A percentile compares a stretch with the other conserved stretches of the same genome.
Evolutionary conservation across 306 rosid species (phyloP).

Genomic region (Corylus heterophylla): DNA sequence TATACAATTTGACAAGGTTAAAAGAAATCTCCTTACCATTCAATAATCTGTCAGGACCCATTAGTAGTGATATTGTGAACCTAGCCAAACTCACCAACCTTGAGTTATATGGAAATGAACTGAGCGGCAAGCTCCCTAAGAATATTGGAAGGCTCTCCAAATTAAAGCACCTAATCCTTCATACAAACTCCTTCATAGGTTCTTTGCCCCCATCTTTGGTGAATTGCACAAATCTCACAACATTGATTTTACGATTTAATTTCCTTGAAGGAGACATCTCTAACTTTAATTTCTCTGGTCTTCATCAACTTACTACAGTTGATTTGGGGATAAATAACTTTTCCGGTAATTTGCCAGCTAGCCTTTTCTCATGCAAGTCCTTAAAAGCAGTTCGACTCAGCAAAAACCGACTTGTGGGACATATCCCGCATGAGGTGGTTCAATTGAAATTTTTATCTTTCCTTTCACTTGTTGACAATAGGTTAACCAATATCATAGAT

Average conservation of each 20-base stretch:
- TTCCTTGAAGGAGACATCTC: slow-evolving; percentile 1
- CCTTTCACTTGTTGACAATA: neutral
- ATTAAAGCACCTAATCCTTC: neutral
- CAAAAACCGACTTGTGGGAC: neutral
- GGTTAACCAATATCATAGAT: neutral
- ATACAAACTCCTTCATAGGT: neutral
- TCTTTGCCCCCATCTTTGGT: neutral
- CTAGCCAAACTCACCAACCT: slow-evolving; percentile 1
- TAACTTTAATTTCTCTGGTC: neutral
- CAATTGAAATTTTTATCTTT: slow-evolving; percentile 4
- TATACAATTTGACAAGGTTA: neutral
- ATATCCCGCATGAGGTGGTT: neutral
- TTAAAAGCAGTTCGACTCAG: neutral
- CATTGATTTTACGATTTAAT: neutral
- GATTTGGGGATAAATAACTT: neutral
- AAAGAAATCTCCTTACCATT: neutral
- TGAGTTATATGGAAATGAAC: neutral
- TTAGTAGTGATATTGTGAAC: neutral
- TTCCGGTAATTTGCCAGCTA: neutral
- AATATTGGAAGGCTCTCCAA: slow-evolving; percentile 5
- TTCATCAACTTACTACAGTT: neutral
- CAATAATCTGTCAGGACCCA: neutral
- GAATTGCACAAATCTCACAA: slow-evolving; percentile 7
- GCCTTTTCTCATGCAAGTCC: slow-evolving; percentile 3
- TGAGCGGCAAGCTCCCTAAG: neutral